Base-by-base conservation (phyloP, 2,329 filamentous ascomycete species). In the Emmonsiellopsis sp. region DNA sequence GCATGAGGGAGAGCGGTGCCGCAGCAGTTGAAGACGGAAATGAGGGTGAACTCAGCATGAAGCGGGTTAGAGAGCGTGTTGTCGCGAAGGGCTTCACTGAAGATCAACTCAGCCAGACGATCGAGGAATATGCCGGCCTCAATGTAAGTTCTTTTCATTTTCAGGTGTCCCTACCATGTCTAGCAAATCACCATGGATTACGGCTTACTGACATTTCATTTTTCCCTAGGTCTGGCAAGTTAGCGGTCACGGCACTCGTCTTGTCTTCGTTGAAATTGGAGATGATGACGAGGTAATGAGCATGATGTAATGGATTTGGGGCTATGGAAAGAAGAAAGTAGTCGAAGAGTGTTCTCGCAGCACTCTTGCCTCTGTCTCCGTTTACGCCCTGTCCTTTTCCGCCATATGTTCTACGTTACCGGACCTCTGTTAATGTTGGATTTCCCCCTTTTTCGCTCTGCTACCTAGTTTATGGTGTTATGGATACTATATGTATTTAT, bases 1-100 rank as follows among this genome's bases (percentile, higher is more conserved):
- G 82, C 5, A 85, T 97, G 73, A 85, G 89, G 45, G 91, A 95
- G 63, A 85, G 83, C 51, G 91, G 92, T 54, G 89, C 90, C 52
- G 83, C 83, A 45, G 83, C 82, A 54, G 90, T 92, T 61, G 84
- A 87, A 42, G 84, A 89, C 46, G 89, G 88, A 35, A 75, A 76
- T 51, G 78, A 79, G 31, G 76, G 87, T 16, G 91, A 96, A 71
- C 74, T 98, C 63, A 93, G 86, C 70, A 80, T 98, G 76, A 82
- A 87, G 61, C 87, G 89, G 71, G 89, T 98, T 56, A 83, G 91
- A 68, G 91, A 96, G 71, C 77, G 93, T 60, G 90, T 98, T 32
- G 79, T 97, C 63, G 93, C 91, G 51, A 96, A 95, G 79, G 93
- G 93, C 2, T 98, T 96, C 71, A 98, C 92, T 0, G 86, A 90